A percentile compares a stretch with the other conserved stretches of the same genome.
Conservation (phyloP, 805 yeast genomes). For the Saturnispora sekii region DNA sequence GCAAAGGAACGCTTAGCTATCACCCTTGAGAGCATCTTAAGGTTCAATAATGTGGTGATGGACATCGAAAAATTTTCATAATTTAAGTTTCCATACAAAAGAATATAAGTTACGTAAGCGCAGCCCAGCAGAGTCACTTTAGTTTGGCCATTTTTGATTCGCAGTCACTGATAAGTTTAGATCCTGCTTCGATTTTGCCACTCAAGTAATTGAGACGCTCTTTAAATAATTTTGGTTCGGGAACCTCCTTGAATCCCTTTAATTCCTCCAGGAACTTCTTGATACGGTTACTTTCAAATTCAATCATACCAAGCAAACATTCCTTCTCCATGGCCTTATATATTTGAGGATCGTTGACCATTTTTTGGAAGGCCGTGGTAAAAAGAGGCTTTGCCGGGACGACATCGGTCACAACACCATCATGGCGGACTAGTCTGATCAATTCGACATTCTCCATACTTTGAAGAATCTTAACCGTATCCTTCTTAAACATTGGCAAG, state of each 20-base stretch:
- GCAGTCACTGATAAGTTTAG: conserved; percentile 36
- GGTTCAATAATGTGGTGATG: background rate
- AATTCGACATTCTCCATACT: conserved; percentile 75
- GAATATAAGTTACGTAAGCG: background rate
- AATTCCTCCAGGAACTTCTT: conserved; percentile 63
- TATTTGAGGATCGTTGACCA: conserved; percentile 48
- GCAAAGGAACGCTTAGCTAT: conserved; percentile 1
- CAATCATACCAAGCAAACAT: conserved; percentile 44
- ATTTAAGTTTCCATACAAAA: background rate
- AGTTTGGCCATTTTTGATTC: conserved; percentile 31
- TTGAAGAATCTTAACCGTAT: conserved; percentile 46
- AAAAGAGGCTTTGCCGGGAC: conserved; percentile 79
- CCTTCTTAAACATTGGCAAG: conserved; percentile 50
- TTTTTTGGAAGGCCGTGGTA: conserved; percentile 64
- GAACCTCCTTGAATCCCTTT: conserved; percentile 41
- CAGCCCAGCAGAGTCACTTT: background rate
- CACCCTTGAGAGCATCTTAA: conserved; percentile 2
- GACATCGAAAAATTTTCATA: conserved; percentile 2
- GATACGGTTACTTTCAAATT: conserved; percentile 54
- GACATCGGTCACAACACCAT: conserved; percentile 61
- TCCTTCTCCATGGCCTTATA: conserved; percentile 55
- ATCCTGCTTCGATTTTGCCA: conserved; percentile 55
- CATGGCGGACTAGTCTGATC: conserved; percentile 59
- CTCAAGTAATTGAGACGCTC: conserved; percentile 59
- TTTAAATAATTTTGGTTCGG: conserved; percentile 44